phyloP scores from a whole-genome alignment of 352 stramenopile species.

The Aphanomyces astaci region DNA sequence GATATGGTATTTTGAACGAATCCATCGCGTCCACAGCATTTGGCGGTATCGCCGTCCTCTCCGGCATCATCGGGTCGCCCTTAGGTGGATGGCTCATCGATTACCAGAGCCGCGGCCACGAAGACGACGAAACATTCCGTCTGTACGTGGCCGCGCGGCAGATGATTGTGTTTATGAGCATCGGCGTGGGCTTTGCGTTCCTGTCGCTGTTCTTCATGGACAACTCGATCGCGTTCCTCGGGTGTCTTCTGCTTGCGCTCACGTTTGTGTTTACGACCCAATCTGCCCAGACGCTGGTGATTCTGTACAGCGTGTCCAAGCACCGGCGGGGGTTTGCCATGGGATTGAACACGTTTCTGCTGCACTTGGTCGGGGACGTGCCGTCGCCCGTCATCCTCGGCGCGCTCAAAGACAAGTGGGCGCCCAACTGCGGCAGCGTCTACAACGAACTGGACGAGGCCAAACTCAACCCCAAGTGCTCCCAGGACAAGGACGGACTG shows the following conservation, averaged over 20 bases:
- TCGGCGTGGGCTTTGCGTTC: constrained; percentile 43
- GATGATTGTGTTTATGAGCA: constrained; percentile 61
- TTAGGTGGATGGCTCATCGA: constrained; percentile 79
- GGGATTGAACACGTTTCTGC: constrained; percentile 85
- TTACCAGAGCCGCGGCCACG: constrained; percentile 34
- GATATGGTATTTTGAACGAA: constrained; percentile 84
- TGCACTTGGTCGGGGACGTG: constrained; percentile 92
- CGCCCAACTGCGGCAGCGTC: constrained; percentile 78
- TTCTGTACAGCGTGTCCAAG: constrained; percentile 86
- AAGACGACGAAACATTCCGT: no score
- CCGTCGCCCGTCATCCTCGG: constrained; percentile 90
- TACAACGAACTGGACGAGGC: constrained; percentile 52
- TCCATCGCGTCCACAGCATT: constrained; percentile 82
- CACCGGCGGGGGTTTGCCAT: constrained; percentile 84
- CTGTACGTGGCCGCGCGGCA: constrained; percentile 50
- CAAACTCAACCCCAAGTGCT: constrained; percentile 58
- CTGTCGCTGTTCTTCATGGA: constrained; percentile 52
- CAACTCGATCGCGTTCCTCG: constrained; percentile 50
- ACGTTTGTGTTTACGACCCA: constrained; percentile 71
- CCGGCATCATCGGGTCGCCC: constrained; percentile 82
- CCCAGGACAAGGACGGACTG: constrained; percentile 49
- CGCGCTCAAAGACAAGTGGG: constrained; percentile 87
- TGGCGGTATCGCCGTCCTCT: constrained; percentile 53
- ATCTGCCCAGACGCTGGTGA: constrained; percentile 71
- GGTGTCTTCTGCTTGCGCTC: constrained; percentile 58